These are phyloP conservation scores for Camellia oleifera DNA, from an alignment of 179 eudicot genomes.

Conservation along the genomic window DNA sequence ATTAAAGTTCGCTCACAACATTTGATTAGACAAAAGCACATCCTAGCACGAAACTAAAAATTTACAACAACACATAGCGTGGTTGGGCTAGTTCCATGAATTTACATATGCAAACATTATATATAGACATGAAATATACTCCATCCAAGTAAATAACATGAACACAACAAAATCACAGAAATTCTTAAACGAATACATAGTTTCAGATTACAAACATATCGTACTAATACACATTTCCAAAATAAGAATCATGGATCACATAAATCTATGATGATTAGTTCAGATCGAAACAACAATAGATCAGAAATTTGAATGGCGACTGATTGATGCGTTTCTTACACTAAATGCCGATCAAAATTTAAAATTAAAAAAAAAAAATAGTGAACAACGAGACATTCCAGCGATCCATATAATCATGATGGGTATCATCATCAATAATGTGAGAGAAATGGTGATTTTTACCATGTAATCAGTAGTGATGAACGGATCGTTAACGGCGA, in stretches of 20 bases:
- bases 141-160: no score
- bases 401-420: neutral
- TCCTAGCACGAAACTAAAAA: no score
- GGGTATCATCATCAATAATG: no score
- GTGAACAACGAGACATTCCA: neutral
- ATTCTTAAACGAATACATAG: no score
- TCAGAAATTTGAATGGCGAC: neutral
- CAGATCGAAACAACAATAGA: neutral
- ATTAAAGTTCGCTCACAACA: no score
- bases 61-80: no score
- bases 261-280: neutral
- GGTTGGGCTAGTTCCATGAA: no score
- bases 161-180: no score
- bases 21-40: no score
- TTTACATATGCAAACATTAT: no score
- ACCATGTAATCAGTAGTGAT: constrained; percentile 16
- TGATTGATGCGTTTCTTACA: neutral
- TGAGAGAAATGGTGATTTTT: neutral
- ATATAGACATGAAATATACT: no score
- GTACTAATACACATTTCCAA: neutral
- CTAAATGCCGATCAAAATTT: neutral
- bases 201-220: neutral
- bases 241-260: neutral
- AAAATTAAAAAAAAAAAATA: neutral
- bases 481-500: constrained; percentile 67